Evolutionary conservation across 202 grass and related monocot genomes (phyloP).

Genomic region (Elaeis oleifera): DNA sequence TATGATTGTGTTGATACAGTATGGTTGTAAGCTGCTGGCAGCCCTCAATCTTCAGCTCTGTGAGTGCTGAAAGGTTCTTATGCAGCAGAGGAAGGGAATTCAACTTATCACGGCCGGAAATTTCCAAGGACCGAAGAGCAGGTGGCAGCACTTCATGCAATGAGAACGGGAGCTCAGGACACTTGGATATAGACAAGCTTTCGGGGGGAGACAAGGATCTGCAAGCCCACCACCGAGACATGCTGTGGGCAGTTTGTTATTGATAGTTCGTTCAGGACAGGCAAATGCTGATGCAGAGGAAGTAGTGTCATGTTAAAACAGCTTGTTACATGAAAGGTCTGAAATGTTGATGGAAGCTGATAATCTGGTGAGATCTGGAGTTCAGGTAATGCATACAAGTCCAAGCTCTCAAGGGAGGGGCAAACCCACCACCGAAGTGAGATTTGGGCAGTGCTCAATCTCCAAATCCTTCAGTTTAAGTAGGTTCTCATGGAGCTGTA

Average conservation of each 20-base stretch:
- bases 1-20: too few relatives aligned
- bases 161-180: neutral
- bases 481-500: neutral
- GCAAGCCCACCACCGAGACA: neutral
- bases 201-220: neutral
- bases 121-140: conserved; percentile 3
- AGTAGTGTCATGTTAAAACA: neutral
- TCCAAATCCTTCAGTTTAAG: too few relatives aligned
- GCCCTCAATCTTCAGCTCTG: neutral
- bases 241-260: neutral
- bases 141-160: neutral
- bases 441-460: neutral
- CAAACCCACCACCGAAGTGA: neutral
- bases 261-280: neutral
- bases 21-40: neutral
- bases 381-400: neutral
- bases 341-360: neutral
- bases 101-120: neutral
- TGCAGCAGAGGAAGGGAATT: neutral
- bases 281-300: neutral
- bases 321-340: neutral
- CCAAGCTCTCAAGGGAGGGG: neutral
- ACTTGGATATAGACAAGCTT: neutral
- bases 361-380: conserved; percentile 8
- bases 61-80: conserved; percentile 3